phyloP scores from a whole-genome alignment of 495 filamentous ascomycete species.

The Lasiosphaeria miniovina region DNA sequence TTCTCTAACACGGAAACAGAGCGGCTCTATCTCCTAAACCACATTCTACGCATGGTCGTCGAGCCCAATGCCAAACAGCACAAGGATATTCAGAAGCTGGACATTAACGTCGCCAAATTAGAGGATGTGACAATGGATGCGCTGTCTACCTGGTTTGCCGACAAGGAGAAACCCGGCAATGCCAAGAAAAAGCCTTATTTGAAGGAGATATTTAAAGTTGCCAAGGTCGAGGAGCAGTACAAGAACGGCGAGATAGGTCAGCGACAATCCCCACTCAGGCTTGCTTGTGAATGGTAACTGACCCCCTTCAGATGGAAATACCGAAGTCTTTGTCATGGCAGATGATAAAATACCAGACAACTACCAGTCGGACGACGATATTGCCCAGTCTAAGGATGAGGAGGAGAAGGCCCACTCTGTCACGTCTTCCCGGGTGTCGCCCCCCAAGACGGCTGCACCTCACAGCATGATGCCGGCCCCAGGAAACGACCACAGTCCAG shows the following conservation, averaged over 20 bases:
- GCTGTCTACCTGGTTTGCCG: conserved; percentile 42
- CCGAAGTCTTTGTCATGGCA: conserved; percentile 39
- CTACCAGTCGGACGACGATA: conserved; percentile 32
- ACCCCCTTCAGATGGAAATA: conserved; percentile 31
- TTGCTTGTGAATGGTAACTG: background rate
- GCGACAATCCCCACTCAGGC: conserved; percentile 12
- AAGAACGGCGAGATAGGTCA: conserved; percentile 59
- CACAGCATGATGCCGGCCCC: conserved; percentile 28
- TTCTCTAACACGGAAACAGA: conserved; percentile 40
- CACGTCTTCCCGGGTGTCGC: conserved; percentile 22
- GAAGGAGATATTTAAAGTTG: conserved; percentile 67
- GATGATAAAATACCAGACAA: conserved; percentile 30
- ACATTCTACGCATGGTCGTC: conserved; percentile 60
- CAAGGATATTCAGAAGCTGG: conserved; percentile 33
- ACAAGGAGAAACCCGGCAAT: conserved; percentile 43
- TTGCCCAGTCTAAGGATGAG: conserved; percentile 18
- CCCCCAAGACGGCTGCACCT: conserved; percentile 22
- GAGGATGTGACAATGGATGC: conserved; percentile 46
- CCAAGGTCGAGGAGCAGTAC: conserved; percentile 60
- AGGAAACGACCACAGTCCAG: conserved; percentile 29
- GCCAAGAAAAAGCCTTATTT: conserved; percentile 43
- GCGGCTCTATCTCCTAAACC: conserved; percentile 56
- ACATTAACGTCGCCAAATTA: conserved; percentile 43
- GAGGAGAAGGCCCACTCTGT: conserved; percentile 21
- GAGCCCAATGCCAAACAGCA: conserved; percentile 42